These are phyloP conservation scores for Microthlaspi erraticum DNA, from an alignment of 345 rosid species.

Conservation along the genomic window DNA sequence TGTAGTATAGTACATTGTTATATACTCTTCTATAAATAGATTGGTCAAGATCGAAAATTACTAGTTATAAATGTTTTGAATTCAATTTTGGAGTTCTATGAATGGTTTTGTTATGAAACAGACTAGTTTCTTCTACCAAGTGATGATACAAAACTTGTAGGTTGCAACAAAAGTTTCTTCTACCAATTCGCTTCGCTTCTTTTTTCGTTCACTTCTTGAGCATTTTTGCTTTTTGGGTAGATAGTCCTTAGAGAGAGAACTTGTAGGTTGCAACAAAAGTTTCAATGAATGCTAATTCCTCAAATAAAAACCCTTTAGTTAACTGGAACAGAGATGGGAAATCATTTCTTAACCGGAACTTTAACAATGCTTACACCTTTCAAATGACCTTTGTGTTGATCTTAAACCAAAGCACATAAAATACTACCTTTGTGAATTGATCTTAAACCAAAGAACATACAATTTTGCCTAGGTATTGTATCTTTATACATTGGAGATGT, in stretches of 20 bases:
- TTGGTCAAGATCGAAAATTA: background rate
- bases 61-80: background rate
- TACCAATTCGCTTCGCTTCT: no score
- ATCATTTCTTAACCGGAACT: background rate
- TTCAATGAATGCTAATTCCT: no score
- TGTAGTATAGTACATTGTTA: slow-evolving; percentile 30
- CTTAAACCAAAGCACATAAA: slow-evolving; percentile 12
- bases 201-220: no score
- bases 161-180: no score
- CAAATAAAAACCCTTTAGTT: no score
- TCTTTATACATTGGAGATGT: slow-evolving; percentile 14
- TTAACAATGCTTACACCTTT: background rate
- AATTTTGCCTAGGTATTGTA: slow-evolving; percentile 10
- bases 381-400: background rate
- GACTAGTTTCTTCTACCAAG: background rate
- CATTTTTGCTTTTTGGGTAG: no score
- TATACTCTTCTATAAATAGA: slow-evolving; percentile 23
- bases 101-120: slow-evolving; percentile 14
- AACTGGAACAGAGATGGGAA: background rate
- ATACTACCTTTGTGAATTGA: background rate
- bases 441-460: slow-evolving; percentile 11
- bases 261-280: no score
- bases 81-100: background rate
- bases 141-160: no score
- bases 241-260: no score